Percentiles rank a stretch among this genome's conserved stretches.
Conservation (phyloP, 179 eudicot genomes). For the Actinidia chinensis region DNA sequence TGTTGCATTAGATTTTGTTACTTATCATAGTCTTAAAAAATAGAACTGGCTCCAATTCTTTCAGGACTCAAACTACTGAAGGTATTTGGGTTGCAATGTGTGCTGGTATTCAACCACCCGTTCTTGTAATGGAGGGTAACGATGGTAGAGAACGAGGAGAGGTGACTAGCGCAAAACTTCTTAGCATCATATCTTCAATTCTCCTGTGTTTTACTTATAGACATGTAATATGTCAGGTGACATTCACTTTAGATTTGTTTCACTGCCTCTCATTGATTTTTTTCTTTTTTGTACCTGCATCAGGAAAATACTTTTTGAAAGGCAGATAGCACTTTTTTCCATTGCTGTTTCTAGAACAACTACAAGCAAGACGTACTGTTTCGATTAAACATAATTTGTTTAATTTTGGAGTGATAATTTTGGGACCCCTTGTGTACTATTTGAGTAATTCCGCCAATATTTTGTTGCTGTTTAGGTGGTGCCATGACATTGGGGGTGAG, state of each 20-base stretch:
- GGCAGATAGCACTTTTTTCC: constrained; percentile 47
- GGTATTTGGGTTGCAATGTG: constrained; percentile 73
- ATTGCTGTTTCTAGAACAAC: constrained; percentile 30
- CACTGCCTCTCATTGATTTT: not conserved
- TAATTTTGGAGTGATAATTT: no score
- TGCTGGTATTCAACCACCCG: constrained; percentile 63
- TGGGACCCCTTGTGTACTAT: no score
- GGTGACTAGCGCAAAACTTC: constrained; percentile 28
- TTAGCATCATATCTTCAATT: no score
- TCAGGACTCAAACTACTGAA: constrained; percentile 45
- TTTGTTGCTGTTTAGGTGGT: no score
- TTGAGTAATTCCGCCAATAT: no score
- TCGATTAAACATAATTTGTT: no score
- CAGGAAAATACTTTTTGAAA: constrained; percentile 52
- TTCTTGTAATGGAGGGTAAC: constrained; percentile 80
- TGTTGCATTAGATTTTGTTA: not conserved
- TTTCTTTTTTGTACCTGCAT: constrained; percentile 4
- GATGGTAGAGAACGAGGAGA: constrained; percentile 85
- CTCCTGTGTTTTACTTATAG: not conserved
- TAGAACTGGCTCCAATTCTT: not conserved
- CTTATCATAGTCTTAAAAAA: no score
- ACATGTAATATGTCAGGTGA: not conserved
- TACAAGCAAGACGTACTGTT: no score
- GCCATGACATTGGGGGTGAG: no score
- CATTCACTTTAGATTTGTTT: not conserved